These are phyloP conservation scores for Brassica juncea DNA, from an alignment of 345 rosid genomes.

Conservation along the genomic window DNA sequence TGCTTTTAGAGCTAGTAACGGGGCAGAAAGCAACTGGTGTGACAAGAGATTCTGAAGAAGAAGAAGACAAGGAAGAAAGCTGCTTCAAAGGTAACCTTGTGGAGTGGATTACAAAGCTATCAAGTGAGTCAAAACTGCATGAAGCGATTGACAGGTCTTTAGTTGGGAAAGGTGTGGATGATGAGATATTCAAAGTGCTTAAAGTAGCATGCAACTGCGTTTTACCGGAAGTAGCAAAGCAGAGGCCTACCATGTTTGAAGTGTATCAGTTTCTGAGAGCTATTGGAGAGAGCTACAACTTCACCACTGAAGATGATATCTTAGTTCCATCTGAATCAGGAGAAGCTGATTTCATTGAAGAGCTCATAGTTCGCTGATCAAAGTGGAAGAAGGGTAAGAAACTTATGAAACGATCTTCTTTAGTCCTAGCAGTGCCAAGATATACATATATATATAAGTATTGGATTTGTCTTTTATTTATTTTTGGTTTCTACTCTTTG, in stretches of 20 bases:
- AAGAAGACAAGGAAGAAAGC: slow-evolving; percentile 53
- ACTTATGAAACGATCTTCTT: slow-evolving; percentile 11
- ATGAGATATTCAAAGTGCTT: slow-evolving; percentile 73
- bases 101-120: slow-evolving; percentile 71
- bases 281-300: slow-evolving; percentile 79
- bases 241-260: slow-evolving; percentile 92
- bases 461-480: slow-evolving; percentile 1
- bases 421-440: slow-evolving; percentile 28
- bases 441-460: slow-evolving; percentile 13
- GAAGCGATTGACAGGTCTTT: slow-evolving; percentile 62
- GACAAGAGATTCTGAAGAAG: slow-evolving; percentile 51
- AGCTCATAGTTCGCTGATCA: slow-evolving; percentile 68
- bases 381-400: slow-evolving; percentile 10
- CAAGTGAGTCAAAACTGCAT: slow-evolving; percentile 52
- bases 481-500: slow-evolving; percentile 20
- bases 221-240: slow-evolving; percentile 55
- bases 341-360: slow-evolving; percentile 57
- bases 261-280: slow-evolving; percentile 80
- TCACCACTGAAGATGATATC: slow-evolving; percentile 71
- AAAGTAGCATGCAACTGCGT: slow-evolving; percentile 86
- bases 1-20: slow-evolving; percentile 89
- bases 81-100: slow-evolving; percentile 86
- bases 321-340: slow-evolving; percentile 62
- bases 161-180: slow-evolving; percentile 63
- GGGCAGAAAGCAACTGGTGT: slow-evolving; percentile 80